Base-by-base conservation (phyloP, 176 grass and related monocot genomes). In the Alloteropsis semialata region DNA sequence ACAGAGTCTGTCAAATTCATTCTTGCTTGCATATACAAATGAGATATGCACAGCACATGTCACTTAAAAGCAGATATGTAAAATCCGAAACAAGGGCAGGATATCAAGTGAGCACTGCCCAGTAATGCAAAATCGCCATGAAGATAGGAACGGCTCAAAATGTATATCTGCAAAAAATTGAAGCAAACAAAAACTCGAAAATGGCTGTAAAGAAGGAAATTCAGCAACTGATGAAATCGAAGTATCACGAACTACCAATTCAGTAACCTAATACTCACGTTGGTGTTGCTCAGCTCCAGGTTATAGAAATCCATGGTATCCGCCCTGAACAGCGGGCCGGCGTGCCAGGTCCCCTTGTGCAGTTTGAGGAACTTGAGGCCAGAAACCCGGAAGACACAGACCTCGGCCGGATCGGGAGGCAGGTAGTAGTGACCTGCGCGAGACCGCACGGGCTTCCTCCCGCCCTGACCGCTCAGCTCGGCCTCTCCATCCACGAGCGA, bases 251-350 rank as follows among this genome's bases (percentile, higher is more conserved):
- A 14, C 22, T 51, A 27, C 7, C 14, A 42, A 25, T 74, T 32
- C 30, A 41, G 65, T 3, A 62, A 46, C 3, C 3, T 15, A 56
- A 3, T 25, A 92, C 96, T 99, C 69, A 96, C 96, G 86, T 99
- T 99, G 74, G 96, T 99, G 85, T 99, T 43, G 81, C 91, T 99
- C 5, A 99, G 91, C 85, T 99, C 96, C 62, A 99, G 88, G 67
- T 99, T 99, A 80, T 96, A 99, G 80, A 99, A 99, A 75, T 96
- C 83, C 89, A 99, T 81, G 11, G 89, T 67, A 15, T 83, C 73
- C 37, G 85, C 79, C 87, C 92, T 92, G 80, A 99, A 96, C 59
- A 90, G 83, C 12, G 96, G 96, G 33, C 96, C 96, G 4, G 93
- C 96, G 65, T 99, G 96, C 96, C 96, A 99, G 61, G 96, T 99